Percentiles rank a stretch among this genome's conserved stretches.
Conservation (phyloP, 306 rosid genomes). For the Prinsepia uniflora region DNA sequence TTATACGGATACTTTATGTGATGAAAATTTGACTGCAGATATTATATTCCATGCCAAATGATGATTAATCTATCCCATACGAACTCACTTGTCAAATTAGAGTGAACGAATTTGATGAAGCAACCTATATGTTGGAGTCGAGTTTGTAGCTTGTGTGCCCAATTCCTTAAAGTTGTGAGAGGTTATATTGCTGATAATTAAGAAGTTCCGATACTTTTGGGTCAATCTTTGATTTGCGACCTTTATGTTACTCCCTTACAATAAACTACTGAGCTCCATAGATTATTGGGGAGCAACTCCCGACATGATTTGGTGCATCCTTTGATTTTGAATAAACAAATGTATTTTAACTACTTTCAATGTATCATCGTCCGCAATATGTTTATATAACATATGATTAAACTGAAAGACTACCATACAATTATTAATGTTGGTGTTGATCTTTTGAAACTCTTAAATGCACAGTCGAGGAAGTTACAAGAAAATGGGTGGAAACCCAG, state of each 20-base stretch:
- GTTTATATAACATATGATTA: background rate
- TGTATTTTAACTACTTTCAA: background rate
- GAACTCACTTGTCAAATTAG: background rate
- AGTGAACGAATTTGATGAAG: background rate
- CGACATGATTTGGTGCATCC: background rate
- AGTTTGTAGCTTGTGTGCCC: background rate
- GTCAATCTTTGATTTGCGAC: background rate
- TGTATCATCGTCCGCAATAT: background rate
- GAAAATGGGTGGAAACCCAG: slow-evolving; percentile 93
- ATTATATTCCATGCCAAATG: background rate
- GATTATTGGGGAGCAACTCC: background rate
- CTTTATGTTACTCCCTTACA: background rate
- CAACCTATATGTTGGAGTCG: background rate
- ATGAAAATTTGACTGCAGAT: background rate
- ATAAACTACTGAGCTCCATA: background rate
- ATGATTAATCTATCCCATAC: background rate
- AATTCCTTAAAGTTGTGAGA: background rate
- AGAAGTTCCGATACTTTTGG: background rate
- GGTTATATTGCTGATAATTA: background rate
- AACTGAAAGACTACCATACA: background rate
- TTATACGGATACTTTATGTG: background rate
- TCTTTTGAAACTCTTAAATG: slow-evolving; percentile 1
- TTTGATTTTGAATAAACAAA: background rate
- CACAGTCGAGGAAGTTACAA: slow-evolving; percentile 88
- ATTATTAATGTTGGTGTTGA: background rate